Base-by-base conservation (phyloP, 306 rosid species). In the Dryas drummondii region DNA sequence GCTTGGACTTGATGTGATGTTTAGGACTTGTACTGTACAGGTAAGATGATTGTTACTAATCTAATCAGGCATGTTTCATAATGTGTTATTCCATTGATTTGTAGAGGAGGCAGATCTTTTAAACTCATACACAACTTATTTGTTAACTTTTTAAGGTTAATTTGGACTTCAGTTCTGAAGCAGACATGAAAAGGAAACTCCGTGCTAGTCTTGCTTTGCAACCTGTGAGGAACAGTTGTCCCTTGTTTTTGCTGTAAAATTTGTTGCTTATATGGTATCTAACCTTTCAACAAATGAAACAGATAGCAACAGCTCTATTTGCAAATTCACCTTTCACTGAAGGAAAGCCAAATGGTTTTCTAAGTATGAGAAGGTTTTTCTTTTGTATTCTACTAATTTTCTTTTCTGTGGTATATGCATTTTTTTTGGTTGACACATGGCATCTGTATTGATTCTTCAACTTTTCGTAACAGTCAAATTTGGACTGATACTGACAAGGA, bases 1-100 rank as follows among this genome's bases (percentile, higher is more conserved):
- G 14, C 97, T 96, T 32, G 99, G 98, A 76, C 97, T 92, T 72
- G 98, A 96, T 83, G 89, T 92, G 98, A 96, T 92, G 99, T 90
- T 92, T 84, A 87, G 99, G 87, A 96, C 99, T 56, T 96, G 98
- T 84, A 96, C 99, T 55, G 99, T 96, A 51, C 99, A 96, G 97
- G 99, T 92, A 82, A 82, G 85, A 76, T 70, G 13, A 52, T 13
- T 54, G 70, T 58, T 77, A 64, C 67, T 63, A 46, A 66, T 70
- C 22, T 60, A 59, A 68, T 63, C 57, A 22, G 72, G 72, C 66
- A 37, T 15, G 13, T 26, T 60, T 49, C 32, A 45, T 59, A 32
- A 3, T 48, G 48, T 50, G 82, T 12, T 50, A 74, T 15, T 80
- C 75, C 59, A 41, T 48, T 60, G 26, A 37, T 26, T 66, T 68